phyloP scores from a whole-genome alignment of 441 rosid genomes.

The Mallotus repandus region DNA sequence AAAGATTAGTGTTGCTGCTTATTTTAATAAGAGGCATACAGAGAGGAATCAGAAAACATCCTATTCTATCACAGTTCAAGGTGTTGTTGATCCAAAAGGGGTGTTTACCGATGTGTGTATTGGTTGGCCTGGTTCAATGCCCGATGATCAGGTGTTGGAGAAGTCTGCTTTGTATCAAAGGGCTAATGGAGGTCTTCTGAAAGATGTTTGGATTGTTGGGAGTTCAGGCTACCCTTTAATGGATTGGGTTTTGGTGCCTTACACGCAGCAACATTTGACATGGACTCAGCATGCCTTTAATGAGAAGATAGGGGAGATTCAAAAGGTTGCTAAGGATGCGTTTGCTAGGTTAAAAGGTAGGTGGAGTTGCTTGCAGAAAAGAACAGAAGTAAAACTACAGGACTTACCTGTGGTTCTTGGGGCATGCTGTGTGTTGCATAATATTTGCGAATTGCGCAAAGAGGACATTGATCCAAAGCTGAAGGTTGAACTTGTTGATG shows the following conservation, averaged over 20 bases:
- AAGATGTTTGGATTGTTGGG: constrained; percentile 72
- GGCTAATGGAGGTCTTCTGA: constrained; percentile 56
- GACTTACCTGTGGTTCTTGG: constrained; percentile 77
- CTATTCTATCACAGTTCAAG: constrained; percentile 77
- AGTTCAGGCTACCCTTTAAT: constrained; percentile 60
- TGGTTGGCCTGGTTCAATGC: constrained; percentile 88
- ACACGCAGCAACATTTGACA: constrained; percentile 61
- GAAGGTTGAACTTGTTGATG: constrained; percentile 55
- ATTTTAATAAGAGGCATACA: constrained; percentile 73
- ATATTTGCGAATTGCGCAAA: constrained; percentile 63
- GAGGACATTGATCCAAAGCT: constrained; percentile 52
- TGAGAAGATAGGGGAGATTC: constrained; percentile 54
- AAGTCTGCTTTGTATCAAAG: constrained; percentile 65
- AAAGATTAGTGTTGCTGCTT: constrained; percentile 60
- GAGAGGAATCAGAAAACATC: constrained; percentile 83
- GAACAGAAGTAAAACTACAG: constrained; percentile 79
- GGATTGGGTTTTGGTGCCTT: constrained; percentile 82
- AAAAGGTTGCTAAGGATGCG: constrained; percentile 48
- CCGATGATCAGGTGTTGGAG: constrained; percentile 69
- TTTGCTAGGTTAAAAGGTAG: constrained; percentile 65
- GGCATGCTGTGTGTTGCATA: constrained; percentile 79
- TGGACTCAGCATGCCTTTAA: constrained; percentile 87
- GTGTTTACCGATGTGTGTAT: constrained; percentile 78
- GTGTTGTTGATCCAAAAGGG: constrained; percentile 71
- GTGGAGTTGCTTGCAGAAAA: constrained; percentile 76